Evolutionary conservation across 2,329 filamentous ascomycete species (phyloP).

Genomic region (Plenodomus tracheiphilus): DNA sequence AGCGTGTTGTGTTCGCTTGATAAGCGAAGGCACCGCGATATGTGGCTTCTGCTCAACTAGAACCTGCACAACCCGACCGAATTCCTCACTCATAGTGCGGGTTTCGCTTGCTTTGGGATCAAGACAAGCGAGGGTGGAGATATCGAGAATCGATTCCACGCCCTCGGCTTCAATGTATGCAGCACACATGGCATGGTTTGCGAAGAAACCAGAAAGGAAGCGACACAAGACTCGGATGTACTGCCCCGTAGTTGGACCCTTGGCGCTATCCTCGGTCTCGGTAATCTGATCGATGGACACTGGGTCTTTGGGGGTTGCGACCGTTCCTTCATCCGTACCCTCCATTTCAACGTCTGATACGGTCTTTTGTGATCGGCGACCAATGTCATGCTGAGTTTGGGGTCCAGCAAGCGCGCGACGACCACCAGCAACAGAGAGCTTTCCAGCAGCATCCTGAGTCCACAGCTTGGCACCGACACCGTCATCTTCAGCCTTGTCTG

Average conservation of each 20-base stretch:
- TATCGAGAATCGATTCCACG: conserved; percentile 80
- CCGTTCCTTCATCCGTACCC: conserved; percentile 47
- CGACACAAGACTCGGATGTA: conserved; percentile 77
- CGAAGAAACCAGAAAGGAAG: conserved; percentile 78
- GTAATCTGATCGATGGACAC: conserved; percentile 46
- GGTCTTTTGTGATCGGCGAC: conserved; percentile 15
- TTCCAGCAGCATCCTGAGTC: conserved; percentile 61
- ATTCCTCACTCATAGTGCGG: conserved; percentile 64
- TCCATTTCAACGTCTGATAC: conserved; percentile 65
- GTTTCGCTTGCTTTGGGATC: conserved; percentile 70
- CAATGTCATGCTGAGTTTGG: conserved; percentile 38
- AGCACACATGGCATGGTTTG: conserved; percentile 71
- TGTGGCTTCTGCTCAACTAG: conserved; percentile 81
- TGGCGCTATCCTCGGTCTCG: conserved; percentile 54
- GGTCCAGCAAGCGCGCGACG: conserved; percentile 49
- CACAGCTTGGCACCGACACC: conserved; percentile 81
- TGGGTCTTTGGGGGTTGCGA: conserved; percentile 17
- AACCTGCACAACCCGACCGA: conserved; percentile 74
- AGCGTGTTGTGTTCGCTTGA: conserved; percentile 72
- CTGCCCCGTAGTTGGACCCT: conserved; percentile 60
- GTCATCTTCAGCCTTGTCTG: conserved; percentile 66
- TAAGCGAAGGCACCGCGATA: conserved; percentile 77
- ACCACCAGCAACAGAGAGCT: conserved; percentile 63
- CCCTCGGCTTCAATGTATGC: conserved; percentile 79
- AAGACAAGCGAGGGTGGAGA: conserved; percentile 80